phyloP scores from a whole-genome alignment of 371 early-diverging fungal genomes.

The Mucor saturninus region DNA sequence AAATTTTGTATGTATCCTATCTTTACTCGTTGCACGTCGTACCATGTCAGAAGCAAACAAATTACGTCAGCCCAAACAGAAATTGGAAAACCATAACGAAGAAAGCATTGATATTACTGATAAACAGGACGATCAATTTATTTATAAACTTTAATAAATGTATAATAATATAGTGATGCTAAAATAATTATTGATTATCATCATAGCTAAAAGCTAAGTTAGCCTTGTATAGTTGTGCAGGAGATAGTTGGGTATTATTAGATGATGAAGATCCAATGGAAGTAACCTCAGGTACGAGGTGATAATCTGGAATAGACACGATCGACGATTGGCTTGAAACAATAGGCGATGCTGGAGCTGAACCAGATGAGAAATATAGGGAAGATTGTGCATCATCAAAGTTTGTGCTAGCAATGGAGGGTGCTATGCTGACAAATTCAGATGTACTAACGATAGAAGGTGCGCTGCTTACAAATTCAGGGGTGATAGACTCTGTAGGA shows the following conservation, averaged over 20 bases:
- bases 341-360: constrained; percentile 10
- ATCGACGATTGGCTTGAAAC: constrained; percentile 17
- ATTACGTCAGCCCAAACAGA: background rate
- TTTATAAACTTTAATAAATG: background rate
- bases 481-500: background rate
- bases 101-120: constrained; percentile 11
- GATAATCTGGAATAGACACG: constrained; percentile 21
- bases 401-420: constrained; percentile 12
- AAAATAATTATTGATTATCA: background rate
- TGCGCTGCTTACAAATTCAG: background rate
- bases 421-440: background rate
- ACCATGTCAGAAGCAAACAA: constrained; percentile 27
- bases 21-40: constrained; percentile 30
- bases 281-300: constrained; percentile 11
- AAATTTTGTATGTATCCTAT: constrained; percentile 21
- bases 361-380: constrained; percentile 16
- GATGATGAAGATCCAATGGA: background rate
- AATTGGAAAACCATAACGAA: background rate
- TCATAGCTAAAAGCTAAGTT: background rate
- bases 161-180: background rate
- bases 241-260: background rate
- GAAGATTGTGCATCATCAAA: constrained; percentile 26
- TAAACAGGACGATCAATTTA: background rate
- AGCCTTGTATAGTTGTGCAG: constrained; percentile 3
- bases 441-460: constrained; percentile 1